Evolutionary conservation across 2,329 filamentous ascomycete genomes (phyloP).

Genomic region (Leptographium wingfieldii): DNA sequence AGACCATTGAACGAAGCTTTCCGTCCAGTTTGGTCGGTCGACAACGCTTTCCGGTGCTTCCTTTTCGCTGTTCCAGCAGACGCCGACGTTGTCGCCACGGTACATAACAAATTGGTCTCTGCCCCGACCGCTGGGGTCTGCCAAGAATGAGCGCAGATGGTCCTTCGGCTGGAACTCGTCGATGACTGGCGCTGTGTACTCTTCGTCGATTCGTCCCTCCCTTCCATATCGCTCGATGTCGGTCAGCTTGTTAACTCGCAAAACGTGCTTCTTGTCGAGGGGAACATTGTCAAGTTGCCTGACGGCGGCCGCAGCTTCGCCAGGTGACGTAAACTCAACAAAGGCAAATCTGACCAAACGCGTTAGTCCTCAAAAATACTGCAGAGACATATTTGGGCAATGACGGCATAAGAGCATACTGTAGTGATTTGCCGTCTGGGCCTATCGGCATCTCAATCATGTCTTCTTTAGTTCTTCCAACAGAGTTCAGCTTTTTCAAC

Average conservation of each 20-base stretch:
- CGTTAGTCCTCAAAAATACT: not conserved
- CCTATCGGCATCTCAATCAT: conserved; percentile 88
- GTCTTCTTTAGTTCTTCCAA: conserved; percentile 77
- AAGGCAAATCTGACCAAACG: conserved; percentile 67
- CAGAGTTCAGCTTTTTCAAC: conserved; percentile 78
- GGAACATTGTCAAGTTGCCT: conserved; percentile 76
- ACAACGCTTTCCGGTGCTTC: conserved; percentile 79
- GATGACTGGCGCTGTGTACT: conserved; percentile 71
- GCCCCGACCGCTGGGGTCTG: conserved; percentile 64
- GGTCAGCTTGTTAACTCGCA: conserved; percentile 94
- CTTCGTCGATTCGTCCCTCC: conserved; percentile 85
- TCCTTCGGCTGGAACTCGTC: conserved; percentile 84
- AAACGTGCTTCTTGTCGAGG: conserved; percentile 92
- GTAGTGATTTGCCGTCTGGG: conserved; percentile 73
- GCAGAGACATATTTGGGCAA: not conserved
- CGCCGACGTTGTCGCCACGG: conserved; percentile 78
- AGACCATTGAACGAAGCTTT: conserved; percentile 97
- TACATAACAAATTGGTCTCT: conserved; percentile 95
- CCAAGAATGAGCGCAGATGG: conserved; percentile 87
- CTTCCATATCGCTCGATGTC: conserved; percentile 94
- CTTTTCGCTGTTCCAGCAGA: conserved; percentile 98
- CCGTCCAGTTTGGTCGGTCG: conserved; percentile 92
- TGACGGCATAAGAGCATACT: conserved; percentile 37
- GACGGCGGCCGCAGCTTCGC: conserved; percentile 79
- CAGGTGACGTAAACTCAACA: conserved; percentile 85